Conservation (phyloP, 345 rosid species). For the Gossypium anomalum region DNA sequence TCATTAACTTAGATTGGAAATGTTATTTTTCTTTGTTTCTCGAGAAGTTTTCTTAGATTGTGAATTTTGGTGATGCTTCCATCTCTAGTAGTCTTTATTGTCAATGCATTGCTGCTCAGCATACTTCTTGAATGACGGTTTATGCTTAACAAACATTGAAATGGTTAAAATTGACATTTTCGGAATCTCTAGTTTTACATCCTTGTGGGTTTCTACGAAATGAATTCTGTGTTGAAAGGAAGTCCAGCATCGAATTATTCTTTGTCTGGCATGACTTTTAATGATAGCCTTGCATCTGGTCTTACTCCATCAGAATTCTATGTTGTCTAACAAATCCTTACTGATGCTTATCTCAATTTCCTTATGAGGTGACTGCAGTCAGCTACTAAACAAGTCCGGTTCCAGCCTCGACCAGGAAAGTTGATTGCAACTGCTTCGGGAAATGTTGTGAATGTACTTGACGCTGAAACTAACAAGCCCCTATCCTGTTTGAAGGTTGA, state of each 20-base stretch:
- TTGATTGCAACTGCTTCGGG: constrained; percentile 27
- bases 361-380: constrained; percentile 17
- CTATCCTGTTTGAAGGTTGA: constrained; percentile 22
- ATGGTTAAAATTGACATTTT: not conserved
- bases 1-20: not conserved
- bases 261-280: not conserved
- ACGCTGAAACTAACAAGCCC: constrained; percentile 21
- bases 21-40: not conserved
- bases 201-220: not conserved
- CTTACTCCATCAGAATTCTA: not conserved
- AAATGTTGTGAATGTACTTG: constrained; percentile 24
- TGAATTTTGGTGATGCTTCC: not conserved
- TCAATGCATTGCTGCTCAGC: not conserved
- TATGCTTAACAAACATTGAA: constrained; percentile 2
- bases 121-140: not conserved
- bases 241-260: not conserved
- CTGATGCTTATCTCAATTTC: not conserved
- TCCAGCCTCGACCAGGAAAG: constrained; percentile 25
- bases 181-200: constrained; percentile 1
- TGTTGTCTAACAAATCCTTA: not conserved
- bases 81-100: constrained; percentile 1
- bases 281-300: not conserved
- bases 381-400: constrained; percentile 28
- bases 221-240: not conserved
- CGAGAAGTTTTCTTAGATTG: not conserved